Evolutionary conservation across 768 basidiomycete species (phyloP).

Genomic region (Hebeloma cylindrosporum): DNA sequence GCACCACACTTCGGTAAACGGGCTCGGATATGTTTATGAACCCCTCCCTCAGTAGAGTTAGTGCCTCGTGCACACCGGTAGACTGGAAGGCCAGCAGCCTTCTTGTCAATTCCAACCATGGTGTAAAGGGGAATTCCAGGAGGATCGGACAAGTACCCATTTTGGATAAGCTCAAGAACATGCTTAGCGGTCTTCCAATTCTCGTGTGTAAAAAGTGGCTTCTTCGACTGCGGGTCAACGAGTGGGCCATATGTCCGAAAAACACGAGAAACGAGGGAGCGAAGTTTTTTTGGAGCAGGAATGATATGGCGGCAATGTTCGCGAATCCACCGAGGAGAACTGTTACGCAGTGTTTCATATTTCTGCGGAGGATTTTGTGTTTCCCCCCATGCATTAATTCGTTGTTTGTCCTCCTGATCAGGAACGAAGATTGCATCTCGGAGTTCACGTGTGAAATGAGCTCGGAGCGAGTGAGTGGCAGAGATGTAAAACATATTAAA

Average conservation of each 20-base stretch:
- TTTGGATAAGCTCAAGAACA: slow-evolving; percentile 26
- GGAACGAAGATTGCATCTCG: slow-evolving; percentile 19
- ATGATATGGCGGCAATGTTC: slow-evolving; percentile 26
- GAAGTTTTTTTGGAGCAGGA: slow-evolving; percentile 32
- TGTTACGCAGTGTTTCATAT: slow-evolving; percentile 7
- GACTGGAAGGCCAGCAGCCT: slow-evolving; percentile 20
- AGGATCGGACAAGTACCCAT: slow-evolving; percentile 32
- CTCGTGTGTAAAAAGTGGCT: slow-evolving; percentile 29
- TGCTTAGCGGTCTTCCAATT: slow-evolving; percentile 31
- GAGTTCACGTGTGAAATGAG: slow-evolving; percentile 8
- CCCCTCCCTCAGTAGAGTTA: slow-evolving; percentile 34
- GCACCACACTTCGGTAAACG: slow-evolving; percentile 22
- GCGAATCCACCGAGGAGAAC: slow-evolving; percentile 27
- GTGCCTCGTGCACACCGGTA: slow-evolving; percentile 31
- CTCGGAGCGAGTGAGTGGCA: slow-evolving; percentile 23
- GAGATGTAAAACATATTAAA: slow-evolving; percentile 31
- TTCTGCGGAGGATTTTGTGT: slow-evolving; percentile 6
- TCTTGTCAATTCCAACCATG: slow-evolving; percentile 17
- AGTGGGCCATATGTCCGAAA: slow-evolving; percentile 34
- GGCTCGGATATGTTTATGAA: slow-evolving; percentile 28
- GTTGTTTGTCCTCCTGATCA: slow-evolving; percentile 17
- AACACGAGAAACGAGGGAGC: slow-evolving; percentile 24
- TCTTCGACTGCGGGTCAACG: slow-evolving; percentile 28
- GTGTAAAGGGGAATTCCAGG: slow-evolving; percentile 28
- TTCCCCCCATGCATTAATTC: slow-evolving; percentile 21